Base-by-base conservation (phyloP, 2,329 filamentous ascomycete species). In the Ramichloridium luteum region DNA sequence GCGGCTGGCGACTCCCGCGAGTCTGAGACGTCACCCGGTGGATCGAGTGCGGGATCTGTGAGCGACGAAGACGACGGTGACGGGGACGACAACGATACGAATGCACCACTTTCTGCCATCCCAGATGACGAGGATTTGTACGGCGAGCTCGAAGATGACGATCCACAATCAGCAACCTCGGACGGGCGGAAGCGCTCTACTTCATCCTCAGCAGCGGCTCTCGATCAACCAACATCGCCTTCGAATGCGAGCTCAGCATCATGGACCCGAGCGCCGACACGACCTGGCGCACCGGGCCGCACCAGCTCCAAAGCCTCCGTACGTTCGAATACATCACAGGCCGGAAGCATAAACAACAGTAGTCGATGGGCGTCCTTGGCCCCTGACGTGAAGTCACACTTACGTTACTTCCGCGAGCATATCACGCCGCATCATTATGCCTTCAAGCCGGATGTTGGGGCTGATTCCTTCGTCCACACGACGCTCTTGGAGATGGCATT, bases 381-480 rank as follows among this genome's bases (percentile, higher is more conserved):
- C 2, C 63, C 68, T 6, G 82, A 93, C 46, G 56, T 92, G 27
- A 77, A 78, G 36, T 80, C 75, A 49, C 86, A 90, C 52, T 64
- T 96, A 12, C 65, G 72, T 22, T 93, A 85, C 56, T 86, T 81
- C 48, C 69, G 69, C 44, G 74, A 84, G 29, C 74, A 85, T 45
- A 71, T 96, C 37, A 83, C 75, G 1, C 68, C 80, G 50, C 77
- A 82, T 43, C 85, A 93, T 56, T 96, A 93, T 53, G 78, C 80
- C 31, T 62, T 92, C 44, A 75, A 80, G 39, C 68, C 70, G 43
- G 77, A 88, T 48, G 65, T 69, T 8, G 69, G 74, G 27, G 66
- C 77, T 39, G n/a, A 8, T n/a, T 8, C 8, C 20, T 93, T 94
- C 52, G 74, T 94, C 40, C 74, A 72, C 29, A 69, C 66, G 6